Evolutionary conservation across 2,329 filamentous ascomycete genomes (phyloP).

Genomic region (Microdochium paspali): DNA sequence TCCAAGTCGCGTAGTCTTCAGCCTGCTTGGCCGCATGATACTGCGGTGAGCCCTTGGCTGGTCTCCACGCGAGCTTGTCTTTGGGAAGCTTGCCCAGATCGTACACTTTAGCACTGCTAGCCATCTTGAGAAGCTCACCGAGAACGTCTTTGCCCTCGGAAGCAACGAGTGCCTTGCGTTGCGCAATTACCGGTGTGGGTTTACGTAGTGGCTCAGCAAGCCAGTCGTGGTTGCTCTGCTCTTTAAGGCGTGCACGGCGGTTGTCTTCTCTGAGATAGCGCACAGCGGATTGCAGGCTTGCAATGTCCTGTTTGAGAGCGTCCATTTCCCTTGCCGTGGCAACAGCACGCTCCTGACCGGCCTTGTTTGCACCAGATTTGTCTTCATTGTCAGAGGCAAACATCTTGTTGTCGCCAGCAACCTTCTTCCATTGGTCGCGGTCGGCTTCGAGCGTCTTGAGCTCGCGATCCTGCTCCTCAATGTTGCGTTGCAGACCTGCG

Average conservation of each 20-base stretch:
- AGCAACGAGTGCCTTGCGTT: conserved; percentile 33
- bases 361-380: conserved; percentile 33
- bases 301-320: conserved; percentile 58
- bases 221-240: conserved; percentile 51
- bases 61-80: conserved; percentile 58
- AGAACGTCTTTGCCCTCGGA: conserved; percentile 57
- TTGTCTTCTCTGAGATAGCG: conserved; percentile 61
- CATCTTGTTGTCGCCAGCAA: conserved; percentile 51
- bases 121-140: conserved; percentile 54
- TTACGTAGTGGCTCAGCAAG: conserved; percentile 50
- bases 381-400: conserved; percentile 23
- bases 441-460: conserved; percentile 55
- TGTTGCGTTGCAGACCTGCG: conserved; percentile 48
- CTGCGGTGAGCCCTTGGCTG: conserved; percentile 51
- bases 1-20: conserved; percentile 57
- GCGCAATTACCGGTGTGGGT: conserved; percentile 20
- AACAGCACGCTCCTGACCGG: conserved; percentile 57
- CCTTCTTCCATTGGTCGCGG: conserved; percentile 62
- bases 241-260: conserved; percentile 46
- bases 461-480: conserved; percentile 59
- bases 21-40: conserved; percentile 57
- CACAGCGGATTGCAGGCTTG: conserved; percentile 53
- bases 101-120: conserved; percentile 44
- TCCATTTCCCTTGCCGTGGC: conserved; percentile 67
- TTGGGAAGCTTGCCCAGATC: conserved; percentile 47